These are phyloP conservation scores for Penicillium canescens DNA, from an alignment of 495 filamentous ascomycete species.

Conservation along the genomic window DNA sequence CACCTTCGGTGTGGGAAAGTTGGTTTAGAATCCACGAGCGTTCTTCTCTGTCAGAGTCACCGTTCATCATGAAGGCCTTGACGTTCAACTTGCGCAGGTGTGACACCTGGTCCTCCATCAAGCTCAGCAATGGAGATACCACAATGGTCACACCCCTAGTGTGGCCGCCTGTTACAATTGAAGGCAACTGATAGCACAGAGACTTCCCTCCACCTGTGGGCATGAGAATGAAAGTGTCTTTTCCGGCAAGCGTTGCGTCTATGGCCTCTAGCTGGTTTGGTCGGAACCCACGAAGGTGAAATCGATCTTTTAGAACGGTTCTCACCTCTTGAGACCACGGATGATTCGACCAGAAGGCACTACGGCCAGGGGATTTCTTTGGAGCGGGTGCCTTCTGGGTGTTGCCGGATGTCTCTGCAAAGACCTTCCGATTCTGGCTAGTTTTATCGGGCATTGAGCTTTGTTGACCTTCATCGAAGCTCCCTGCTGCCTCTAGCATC, in stretches of 20 bases:
- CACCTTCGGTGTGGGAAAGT: constrained; percentile 60
- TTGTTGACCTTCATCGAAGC: constrained; percentile 51
- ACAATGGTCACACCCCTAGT: constrained; percentile 89
- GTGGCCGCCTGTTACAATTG: constrained; percentile 75
- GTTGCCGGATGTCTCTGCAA: constrained; percentile 60
- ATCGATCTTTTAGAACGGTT: constrained; percentile 71
- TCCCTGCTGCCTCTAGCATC: constrained; percentile 61
- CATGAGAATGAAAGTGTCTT: constrained; percentile 94
- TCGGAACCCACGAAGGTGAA: constrained; percentile 81
- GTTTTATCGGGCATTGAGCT: constrained; percentile 22
- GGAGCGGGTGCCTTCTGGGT: constrained; percentile 25
- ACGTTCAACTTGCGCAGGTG: constrained; percentile 77
- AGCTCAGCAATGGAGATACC: constrained; percentile 87
- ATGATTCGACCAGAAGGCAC: constrained; percentile 45
- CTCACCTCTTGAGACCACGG: constrained; percentile 88
- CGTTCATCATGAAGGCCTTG: constrained; percentile 73
- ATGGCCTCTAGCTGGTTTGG: constrained; percentile 94
- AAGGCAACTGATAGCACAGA: constrained; percentile 93
- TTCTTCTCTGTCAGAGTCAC: constrained; percentile 60
- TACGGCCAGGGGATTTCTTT: constrained; percentile 37
- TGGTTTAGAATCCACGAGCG: constrained; percentile 59
- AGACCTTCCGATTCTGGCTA: constrained; percentile 40
- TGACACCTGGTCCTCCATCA: constrained; percentile 94
- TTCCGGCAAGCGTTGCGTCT: constrained; percentile 82
- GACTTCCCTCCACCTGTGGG: constrained; percentile 97